Evolutionary conservation across 306 rosid genomes (phyloP).

Genomic region (Begonia fuchsioides): DNA sequence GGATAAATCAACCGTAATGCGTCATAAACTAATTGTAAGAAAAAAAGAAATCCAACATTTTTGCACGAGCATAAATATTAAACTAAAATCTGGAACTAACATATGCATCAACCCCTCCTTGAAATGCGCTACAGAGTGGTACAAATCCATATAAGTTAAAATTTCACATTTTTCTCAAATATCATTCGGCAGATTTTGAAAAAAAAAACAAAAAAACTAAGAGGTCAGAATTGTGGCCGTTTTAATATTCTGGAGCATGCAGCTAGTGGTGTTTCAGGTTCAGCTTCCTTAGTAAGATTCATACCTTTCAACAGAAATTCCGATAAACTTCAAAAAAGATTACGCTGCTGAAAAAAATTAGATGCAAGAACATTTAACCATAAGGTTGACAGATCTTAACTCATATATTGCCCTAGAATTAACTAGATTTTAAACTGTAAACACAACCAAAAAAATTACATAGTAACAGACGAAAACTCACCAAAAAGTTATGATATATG

Average conservation of each 20-base stretch:
- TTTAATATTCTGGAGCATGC: too few relatives aligned
- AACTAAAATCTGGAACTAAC: background rate
- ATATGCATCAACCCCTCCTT: background rate
- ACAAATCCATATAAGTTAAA: background rate
- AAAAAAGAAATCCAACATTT: too few relatives aligned
- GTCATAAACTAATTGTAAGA: background rate
- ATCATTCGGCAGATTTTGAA: too few relatives aligned
- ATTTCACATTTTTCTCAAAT: background rate
- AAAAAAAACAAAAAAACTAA: too few relatives aligned
- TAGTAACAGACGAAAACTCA: constrained; percentile 5
- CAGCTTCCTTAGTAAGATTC: too few relatives aligned
- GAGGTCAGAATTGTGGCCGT: too few relatives aligned
- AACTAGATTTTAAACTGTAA: background rate
- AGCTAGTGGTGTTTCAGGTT: too few relatives aligned
- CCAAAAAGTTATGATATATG: constrained; percentile 77
- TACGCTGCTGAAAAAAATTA: background rate
- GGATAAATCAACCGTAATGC: background rate
- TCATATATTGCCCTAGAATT: background rate
- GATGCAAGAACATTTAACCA: background rate
- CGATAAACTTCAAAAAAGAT: too few relatives aligned
- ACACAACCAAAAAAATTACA: background rate
- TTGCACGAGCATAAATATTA: too few relatives aligned
- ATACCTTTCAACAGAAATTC: background rate
- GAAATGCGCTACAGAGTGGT: background rate
- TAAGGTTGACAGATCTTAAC: background rate